Conservation (phyloP, 768 basidiomycete genomes). For the Auricularia heimuer region DNA sequence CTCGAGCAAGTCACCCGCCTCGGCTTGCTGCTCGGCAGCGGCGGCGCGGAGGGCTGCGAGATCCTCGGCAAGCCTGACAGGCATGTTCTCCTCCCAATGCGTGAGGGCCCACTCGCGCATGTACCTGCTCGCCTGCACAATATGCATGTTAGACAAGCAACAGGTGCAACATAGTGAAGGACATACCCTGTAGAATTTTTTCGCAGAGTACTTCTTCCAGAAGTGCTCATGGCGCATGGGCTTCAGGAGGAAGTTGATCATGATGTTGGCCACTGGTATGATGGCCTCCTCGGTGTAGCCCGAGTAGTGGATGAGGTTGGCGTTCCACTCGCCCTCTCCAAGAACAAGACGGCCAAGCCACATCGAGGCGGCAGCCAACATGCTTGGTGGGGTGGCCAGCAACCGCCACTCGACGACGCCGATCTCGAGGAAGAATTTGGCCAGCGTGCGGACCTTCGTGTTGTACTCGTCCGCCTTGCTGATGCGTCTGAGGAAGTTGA, state of each 20-base stretch:
- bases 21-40: not conserved
- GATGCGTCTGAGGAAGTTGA: constrained; percentile 79
- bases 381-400: constrained; percentile 60
- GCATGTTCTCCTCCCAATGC: constrained; percentile 9
- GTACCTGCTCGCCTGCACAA: constrained; percentile 10
- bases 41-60: not conserved
- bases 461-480: constrained; percentile 94
- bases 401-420: constrained; percentile 73
- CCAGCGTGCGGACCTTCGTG: constrained; percentile 72
- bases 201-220: constrained; percentile 81
- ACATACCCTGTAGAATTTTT: constrained; percentile 71
- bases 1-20: not conserved
- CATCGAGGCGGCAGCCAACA: constrained; percentile 73
- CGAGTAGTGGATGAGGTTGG: constrained; percentile 81
- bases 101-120: constrained; percentile 30
- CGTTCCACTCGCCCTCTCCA: constrained; percentile 74
- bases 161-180: not conserved
- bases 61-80: not conserved
- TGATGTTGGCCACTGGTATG: constrained; percentile 70
- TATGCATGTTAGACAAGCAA: not conserved
- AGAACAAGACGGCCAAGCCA: constrained; percentile 80
- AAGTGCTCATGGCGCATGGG: constrained; percentile 66
- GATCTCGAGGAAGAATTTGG: constrained; percentile 87
- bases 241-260: constrained; percentile 80
- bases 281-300: constrained; percentile 74